Percentiles rank a stretch among this genome's conserved stretches.
These are phyloP conservation scores for Nicotiana benthamiana DNA, from an alignment of 257 asterid species.

Conservation along the genomic window DNA sequence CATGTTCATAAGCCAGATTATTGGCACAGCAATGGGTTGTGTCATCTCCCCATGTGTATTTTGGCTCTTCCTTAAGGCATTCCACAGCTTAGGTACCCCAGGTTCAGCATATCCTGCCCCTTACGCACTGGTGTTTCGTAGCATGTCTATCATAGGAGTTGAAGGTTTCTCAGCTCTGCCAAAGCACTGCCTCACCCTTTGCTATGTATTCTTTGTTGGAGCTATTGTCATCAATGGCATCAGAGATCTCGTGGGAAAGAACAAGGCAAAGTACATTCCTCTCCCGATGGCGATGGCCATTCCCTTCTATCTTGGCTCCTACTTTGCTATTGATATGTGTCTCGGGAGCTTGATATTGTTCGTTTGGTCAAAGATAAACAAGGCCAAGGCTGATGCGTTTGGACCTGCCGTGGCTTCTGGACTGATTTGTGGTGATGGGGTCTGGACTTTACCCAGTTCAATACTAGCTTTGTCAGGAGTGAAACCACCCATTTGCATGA, in stretches of 20 bases:
- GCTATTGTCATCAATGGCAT: conserved; percentile 53
- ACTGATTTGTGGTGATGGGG: conserved; percentile 83
- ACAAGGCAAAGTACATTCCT: conserved; percentile 56
- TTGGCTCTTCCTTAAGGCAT: conserved; percentile 83
- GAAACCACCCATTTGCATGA: conserved; percentile 79
- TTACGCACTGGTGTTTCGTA: conserved; percentile 57
- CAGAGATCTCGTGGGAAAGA: conserved; percentile 50
- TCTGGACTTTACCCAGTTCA: conserved; percentile 73
- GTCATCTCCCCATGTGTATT: conserved; percentile 74
- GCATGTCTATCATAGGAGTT: conserved; percentile 74
- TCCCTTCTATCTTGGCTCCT: conserved; percentile 72
- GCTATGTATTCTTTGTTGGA: conserved; percentile 49
- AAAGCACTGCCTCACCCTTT: conserved; percentile 60
- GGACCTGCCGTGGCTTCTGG: conserved; percentile 93
- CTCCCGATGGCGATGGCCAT: conserved; percentile 96
- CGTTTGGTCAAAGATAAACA: conserved; percentile 53
- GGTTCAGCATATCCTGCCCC: conserved; percentile 75
- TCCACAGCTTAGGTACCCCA: conserved; percentile 33
- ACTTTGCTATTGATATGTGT: conserved; percentile 79
- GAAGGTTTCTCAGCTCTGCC: conserved; percentile 67
- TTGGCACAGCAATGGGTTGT: conserved; percentile 90
- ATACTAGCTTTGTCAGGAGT: conserved; percentile 61
- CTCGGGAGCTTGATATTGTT: conserved; percentile 74
- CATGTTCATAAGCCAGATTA: conserved; percentile 84
- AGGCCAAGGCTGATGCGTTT: conserved; percentile 70